These are phyloP conservation scores for Boletus subparvulus DNA, from an alignment of 768 basidiomycete genomes.

Conservation along the genomic window DNA sequence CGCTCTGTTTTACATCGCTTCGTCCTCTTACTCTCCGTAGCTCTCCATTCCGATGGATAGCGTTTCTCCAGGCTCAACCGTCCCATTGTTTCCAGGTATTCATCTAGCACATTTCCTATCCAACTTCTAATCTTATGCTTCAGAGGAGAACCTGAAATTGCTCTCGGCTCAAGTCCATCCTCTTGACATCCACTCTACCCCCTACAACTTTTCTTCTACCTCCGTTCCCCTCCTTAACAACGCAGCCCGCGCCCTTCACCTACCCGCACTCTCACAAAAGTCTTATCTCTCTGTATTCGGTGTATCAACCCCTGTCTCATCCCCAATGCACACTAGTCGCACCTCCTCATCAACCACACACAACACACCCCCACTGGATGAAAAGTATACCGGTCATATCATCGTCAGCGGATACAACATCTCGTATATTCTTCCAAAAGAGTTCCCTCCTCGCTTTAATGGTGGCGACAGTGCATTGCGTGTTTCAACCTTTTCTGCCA, in stretches of 20 bases:
- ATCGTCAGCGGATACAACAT: slow-evolving; percentile 76
- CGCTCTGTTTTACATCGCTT: background rate
- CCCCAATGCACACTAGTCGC: slow-evolving; percentile 32
- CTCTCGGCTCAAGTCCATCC: slow-evolving; percentile 74
- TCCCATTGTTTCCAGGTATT: slow-evolving; percentile 72
- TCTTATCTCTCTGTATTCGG: slow-evolving; percentile 61
- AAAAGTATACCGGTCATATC: slow-evolving; percentile 70
- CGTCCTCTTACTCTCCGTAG: slow-evolving; percentile 34
- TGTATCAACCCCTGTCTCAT: slow-evolving; percentile 36
- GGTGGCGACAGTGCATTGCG: slow-evolving; percentile 22
- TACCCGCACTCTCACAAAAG: slow-evolving; percentile 58
- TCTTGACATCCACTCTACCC: slow-evolving; percentile 64
- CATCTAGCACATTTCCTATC: background rate
- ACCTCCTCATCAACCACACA: slow-evolving; percentile 37
- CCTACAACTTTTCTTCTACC: slow-evolving; percentile 71
- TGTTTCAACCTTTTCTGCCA: slow-evolving; percentile 24
- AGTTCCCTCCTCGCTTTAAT: slow-evolving; percentile 44
- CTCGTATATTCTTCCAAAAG: slow-evolving; percentile 72
- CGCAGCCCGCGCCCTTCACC: slow-evolving; percentile 66
- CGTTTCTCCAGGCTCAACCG: slow-evolving; percentile 61
- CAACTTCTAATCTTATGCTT: background rate
- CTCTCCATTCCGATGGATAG: slow-evolving; percentile 67
- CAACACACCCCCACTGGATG: slow-evolving; percentile 51
- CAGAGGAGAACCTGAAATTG: slow-evolving; percentile 81
- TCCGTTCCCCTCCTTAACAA: slow-evolving; percentile 62